A percentile compares a stretch with the other conserved stretches of the same genome.
Evolutionary conservation across 768 basidiomycete species (phyloP).

Genomic region (Hygrocybe coccinea): DNA sequence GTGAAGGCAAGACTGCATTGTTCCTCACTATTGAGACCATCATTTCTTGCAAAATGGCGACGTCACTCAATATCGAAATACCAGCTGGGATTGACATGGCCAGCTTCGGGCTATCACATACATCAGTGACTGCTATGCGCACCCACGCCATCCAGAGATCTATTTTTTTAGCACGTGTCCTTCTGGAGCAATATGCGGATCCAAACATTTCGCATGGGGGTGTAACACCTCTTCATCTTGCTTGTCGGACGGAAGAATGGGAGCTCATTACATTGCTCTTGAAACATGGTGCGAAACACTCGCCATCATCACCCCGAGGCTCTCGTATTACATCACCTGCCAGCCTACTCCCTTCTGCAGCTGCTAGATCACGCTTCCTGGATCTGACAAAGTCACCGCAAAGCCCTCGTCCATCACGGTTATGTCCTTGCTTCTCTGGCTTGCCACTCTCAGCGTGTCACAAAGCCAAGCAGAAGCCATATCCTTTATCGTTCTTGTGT

Average conservation of each 20-base stretch:
- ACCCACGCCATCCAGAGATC: not conserved
- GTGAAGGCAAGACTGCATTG: slow-evolving; percentile 6
- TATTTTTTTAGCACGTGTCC: slow-evolving; percentile 11
- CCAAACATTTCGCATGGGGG: slow-evolving; percentile 10
- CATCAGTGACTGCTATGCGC: not conserved
- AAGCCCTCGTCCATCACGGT: slow-evolving; percentile 13
- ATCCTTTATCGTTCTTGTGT: slow-evolving; percentile 10
- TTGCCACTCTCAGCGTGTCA: slow-evolving; percentile 19
- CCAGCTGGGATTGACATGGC: no score
- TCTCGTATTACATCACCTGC: not conserved
- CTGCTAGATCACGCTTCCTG: slow-evolving; percentile 6
- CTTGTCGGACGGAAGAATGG: slow-evolving; percentile 15
- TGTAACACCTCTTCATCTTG: slow-evolving; percentile 13
- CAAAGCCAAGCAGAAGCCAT: slow-evolving; percentile 4
- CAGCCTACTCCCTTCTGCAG: slow-evolving; percentile 1
- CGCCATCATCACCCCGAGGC: not conserved
- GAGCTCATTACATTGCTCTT: slow-evolving; percentile 18
- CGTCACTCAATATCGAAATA: no score
- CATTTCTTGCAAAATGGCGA: no score
- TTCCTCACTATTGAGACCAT: not conserved
- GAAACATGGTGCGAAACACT: slow-evolving; percentile 15
- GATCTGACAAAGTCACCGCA: not conserved
- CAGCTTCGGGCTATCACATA: no score
- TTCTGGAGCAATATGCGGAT: slow-evolving; percentile 20
- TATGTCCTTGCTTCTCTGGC: slow-evolving; percentile 26